phyloP scores from a whole-genome alignment of 1,139 yeast species.

The Suhomyces anneliseae region DNA sequence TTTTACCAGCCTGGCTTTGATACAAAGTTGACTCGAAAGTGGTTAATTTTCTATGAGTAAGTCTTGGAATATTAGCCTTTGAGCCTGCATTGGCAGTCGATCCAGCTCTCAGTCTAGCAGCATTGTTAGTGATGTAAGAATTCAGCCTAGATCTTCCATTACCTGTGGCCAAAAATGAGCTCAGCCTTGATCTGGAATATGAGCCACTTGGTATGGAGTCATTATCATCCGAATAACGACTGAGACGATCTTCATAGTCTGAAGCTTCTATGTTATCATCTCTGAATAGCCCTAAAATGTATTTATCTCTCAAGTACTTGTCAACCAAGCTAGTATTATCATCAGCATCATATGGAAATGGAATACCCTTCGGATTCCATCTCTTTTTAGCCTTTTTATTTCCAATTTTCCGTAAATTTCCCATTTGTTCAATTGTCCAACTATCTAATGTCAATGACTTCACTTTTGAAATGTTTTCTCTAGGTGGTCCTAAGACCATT shows the following conservation, averaged over 20 bases:
- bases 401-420: slow-evolving; percentile 58
- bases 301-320: slow-evolving; percentile 54
- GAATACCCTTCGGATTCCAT: slow-evolving; percentile 63
- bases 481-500: slow-evolving; percentile 58
- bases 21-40: slow-evolving; percentile 45
- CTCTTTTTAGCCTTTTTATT: slow-evolving; percentile 62
- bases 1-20: slow-evolving; percentile 37
- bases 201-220: slow-evolving; percentile 6
- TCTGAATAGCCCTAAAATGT: slow-evolving; percentile 46
- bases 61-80: slow-evolving; percentile 27
- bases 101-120: slow-evolving; percentile 19
- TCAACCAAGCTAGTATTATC: slow-evolving; percentile 48
- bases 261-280: slow-evolving; percentile 29
- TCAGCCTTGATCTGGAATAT: slow-evolving; percentile 10
- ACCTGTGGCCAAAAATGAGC: slow-evolving; percentile 3
- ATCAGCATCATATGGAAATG: slow-evolving; percentile 72
- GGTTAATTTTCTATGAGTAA: slow-evolving; percentile 46
- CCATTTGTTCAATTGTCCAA: slow-evolving; percentile 67
- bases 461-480: slow-evolving; percentile 56
- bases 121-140: slow-evolving; percentile 11
- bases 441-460: slow-evolving; percentile 81
- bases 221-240: slow-evolving; percentile 18
- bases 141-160: slow-evolving; percentile 23
- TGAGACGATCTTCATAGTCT: slow-evolving; percentile 26
- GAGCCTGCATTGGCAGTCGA: slow-evolving; percentile 7